These are phyloP conservation scores for Rutstroemia sp. DNA, from an alignment of 2,329 filamentous ascomycete genomes.

Conservation along the genomic window DNA sequence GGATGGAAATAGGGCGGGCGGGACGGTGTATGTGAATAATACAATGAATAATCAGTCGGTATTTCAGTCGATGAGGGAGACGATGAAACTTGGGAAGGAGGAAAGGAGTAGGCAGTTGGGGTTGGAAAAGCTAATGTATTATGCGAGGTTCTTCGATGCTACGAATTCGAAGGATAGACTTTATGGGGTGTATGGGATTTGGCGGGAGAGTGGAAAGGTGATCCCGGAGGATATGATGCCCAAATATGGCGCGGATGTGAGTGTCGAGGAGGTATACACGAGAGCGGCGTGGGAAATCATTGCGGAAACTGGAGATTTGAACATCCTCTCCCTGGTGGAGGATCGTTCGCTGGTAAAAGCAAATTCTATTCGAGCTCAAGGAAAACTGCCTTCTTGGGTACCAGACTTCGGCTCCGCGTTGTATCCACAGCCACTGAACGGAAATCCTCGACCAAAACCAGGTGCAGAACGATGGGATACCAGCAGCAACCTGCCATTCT, in stretches of 20 bases:
- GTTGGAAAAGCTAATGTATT: constrained; percentile 11
- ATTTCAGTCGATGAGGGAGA: constrained; percentile 8
- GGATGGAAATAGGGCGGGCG: not conserved
- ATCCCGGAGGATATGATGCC: constrained; percentile 2
- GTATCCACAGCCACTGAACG: constrained; percentile 6
- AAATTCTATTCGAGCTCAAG: not conserved
- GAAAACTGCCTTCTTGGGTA: constrained; percentile 14
- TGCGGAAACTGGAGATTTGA: constrained; percentile 11
- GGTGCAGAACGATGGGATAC: constrained; percentile 11
- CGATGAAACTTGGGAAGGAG: not conserved
- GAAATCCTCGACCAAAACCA: constrained; percentile 8
- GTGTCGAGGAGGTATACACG: constrained; percentile 7
- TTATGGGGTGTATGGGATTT: constrained; percentile 11
- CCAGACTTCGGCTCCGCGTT: constrained; percentile 11
- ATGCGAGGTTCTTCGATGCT: constrained; percentile 11
- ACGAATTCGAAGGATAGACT: constrained; percentile 12
- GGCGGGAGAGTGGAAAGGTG: constrained; percentile 5
- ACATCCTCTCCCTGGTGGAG: constrained; percentile 15
- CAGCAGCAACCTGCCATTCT: not conserved
- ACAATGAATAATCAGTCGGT: constrained; percentile 10
- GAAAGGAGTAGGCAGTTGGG: not conserved
- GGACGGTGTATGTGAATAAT: constrained; percentile 8
- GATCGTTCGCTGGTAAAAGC: constrained; percentile 1
- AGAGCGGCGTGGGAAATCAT: constrained; percentile 7
- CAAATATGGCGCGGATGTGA: not conserved